These are phyloP conservation scores for Pulveroboletus sp. DNA, from an alignment of 768 basidiomycete species.

Conservation along the genomic window DNA sequence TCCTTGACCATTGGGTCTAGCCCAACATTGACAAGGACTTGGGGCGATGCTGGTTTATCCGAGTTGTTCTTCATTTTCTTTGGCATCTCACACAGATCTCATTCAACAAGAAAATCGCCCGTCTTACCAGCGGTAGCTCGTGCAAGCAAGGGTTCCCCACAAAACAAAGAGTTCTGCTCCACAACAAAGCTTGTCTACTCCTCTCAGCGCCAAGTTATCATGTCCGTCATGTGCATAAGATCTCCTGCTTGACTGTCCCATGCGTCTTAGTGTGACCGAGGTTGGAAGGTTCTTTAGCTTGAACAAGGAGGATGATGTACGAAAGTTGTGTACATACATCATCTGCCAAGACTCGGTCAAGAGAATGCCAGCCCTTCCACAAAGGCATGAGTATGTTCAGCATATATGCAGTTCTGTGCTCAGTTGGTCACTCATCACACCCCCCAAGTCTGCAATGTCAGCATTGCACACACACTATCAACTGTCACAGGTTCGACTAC, in stretches of 20 bases:
- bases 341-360: conserved; percentile 89
- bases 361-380: conserved; percentile 87
- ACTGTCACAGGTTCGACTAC: conserved; percentile 81
- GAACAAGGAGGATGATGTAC: conserved; percentile 96
- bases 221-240: conserved; percentile 87
- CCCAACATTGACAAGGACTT: too few relatives aligned
- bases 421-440: conserved; percentile 85
- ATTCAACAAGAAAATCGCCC: conserved; percentile 95
- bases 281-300: conserved; percentile 98
- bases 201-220: conserved; percentile 89
- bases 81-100: too few relatives aligned
- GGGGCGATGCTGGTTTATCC: too few relatives aligned
- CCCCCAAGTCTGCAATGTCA: conserved; percentile 94
- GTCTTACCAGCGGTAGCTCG: conserved; percentile 97
- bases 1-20: too few relatives aligned
- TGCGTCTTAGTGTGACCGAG: conserved; percentile 94
- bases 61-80: too few relatives aligned
- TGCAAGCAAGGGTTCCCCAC: conserved; percentile 99
- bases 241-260: conserved; percentile 93
- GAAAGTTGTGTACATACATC: conserved; percentile 98
- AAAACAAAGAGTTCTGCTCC: conserved; percentile 98
- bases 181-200: conserved; percentile 90
- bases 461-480: conserved; percentile 86
- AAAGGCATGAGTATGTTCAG: conserved; percentile 74
- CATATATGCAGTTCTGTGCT: not conserved